Evolutionary conservation across 1,139 yeast species (phyloP), one percentile per base, ranked within the genome.

Genomic region (Kurtzmaniella quercitrusa): DNA sequence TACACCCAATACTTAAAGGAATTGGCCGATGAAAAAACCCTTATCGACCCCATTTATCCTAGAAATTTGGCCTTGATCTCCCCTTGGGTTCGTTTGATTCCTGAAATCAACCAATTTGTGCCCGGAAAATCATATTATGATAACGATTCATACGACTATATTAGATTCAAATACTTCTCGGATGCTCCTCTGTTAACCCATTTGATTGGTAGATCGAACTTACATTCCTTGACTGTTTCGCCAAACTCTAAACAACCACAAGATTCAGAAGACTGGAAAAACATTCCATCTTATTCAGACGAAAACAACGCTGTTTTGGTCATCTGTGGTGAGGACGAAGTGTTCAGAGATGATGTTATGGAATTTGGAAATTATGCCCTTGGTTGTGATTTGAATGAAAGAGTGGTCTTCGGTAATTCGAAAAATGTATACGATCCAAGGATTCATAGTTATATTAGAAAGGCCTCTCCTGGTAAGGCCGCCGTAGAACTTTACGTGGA

Each of bases 241-340:
- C 62, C 61, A 6, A 57, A 58, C 38, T 15, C 43, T 6, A 44
- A 46, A 23, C 4, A 5, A 6, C 55, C 60, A 3, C 50, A 53
- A 29, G 40, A 41, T n/a, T 17, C 42, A 15, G 47, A 57, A 42
- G 68, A 70, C 45, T 72, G 77, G 77, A 51, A 50, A 3, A 52
- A 54, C 4, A 66, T 69, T 19, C 68, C 70, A 1, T 62, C 65
- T 17, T 69, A 62, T 44, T 52, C 53, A 8, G 52, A 59, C 39
- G 57, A 62, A 2, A 50, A 57, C 0, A 50, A 48, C 42, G 62
- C 62, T 19, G 59, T 68, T 1, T 65, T 68, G 38, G 50, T 72
- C 18, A 47, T 72, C 19, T 46, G 52, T 16, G 78, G 78, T 16
- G 77, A 73, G 55, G 75, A 72, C 46, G 78, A 73, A 52, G 55